Evolutionary conservation across 2,329 filamentous ascomycete genomes (phyloP).

Genomic region (Colletotrichum sp.): DNA sequence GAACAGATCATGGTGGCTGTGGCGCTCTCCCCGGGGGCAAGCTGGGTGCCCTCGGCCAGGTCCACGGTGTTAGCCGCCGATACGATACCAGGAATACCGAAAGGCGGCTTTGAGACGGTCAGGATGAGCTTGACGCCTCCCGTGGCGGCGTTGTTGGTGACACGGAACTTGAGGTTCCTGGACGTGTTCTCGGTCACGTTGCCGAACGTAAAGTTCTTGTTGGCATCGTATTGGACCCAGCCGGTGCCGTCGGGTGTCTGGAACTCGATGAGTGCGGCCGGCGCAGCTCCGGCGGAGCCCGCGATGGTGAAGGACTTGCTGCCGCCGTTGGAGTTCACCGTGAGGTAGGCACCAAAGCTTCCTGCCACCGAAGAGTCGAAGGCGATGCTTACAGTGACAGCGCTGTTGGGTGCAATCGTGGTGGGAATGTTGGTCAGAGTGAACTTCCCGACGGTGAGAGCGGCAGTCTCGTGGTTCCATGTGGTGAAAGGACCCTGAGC

Average conservation of each 20-base stretch:
- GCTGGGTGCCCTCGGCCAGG: constrained; percentile 58
- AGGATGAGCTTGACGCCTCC: constrained; percentile 54
- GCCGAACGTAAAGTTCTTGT: constrained; percentile 56
- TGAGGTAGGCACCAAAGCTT: constrained; percentile 53
- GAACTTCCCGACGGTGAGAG: constrained; percentile 50
- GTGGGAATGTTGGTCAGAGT: constrained; percentile 50
- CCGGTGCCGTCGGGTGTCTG: constrained; percentile 52
- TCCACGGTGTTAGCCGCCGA: constrained; percentile 59
- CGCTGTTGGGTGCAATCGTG: constrained; percentile 42
- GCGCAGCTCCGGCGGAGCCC: constrained; percentile 52
- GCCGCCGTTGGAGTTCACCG: constrained; percentile 53
- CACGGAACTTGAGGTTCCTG: constrained; percentile 50
- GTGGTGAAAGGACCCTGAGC: constrained; percentile 49
- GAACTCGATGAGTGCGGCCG: constrained; percentile 58
- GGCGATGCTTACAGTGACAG: constrained; percentile 44
- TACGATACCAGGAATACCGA: constrained; percentile 57
- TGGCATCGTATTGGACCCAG: constrained; percentile 52
- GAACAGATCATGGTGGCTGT: constrained; percentile 59
- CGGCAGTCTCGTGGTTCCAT: constrained; percentile 37
- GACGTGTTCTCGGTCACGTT: constrained; percentile 57
- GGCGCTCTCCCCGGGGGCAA: constrained; percentile 52
- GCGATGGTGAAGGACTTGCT: constrained; percentile 50
- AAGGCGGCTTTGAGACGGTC: constrained; percentile 66
- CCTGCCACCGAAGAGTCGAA: constrained; percentile 52
- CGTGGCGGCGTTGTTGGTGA: constrained; percentile 54